phyloP scores from a whole-genome alignment of 345 rosid genomes.

The Eucalyptus pauciflora region DNA sequence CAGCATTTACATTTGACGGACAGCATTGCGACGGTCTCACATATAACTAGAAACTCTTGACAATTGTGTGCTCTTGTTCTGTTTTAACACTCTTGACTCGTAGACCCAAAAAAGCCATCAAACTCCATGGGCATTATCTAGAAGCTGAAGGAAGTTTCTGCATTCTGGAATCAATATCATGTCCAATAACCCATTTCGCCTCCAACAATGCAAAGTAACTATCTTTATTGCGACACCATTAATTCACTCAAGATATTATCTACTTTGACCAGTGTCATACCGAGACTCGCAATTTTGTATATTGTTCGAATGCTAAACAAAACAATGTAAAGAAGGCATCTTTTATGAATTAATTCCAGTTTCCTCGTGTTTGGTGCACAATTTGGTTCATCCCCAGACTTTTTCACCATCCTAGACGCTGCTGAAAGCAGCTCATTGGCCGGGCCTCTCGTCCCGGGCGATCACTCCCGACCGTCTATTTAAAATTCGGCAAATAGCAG shows the following conservation, averaged over 20 bases:
- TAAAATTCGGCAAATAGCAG: too few relatives aligned
- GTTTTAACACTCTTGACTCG: not conserved
- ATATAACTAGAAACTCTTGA: not conserved
- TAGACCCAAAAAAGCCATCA: not conserved
- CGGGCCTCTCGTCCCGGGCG: too few relatives aligned
- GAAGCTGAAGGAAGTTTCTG: not conserved
- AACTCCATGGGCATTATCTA: not conserved
- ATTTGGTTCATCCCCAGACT: not conserved
- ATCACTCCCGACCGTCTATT: too few relatives aligned
- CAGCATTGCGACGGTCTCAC: not conserved
- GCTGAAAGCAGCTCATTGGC: not conserved
- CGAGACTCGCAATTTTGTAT: too few relatives aligned
- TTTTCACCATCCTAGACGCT: not conserved
- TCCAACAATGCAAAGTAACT: not conserved
- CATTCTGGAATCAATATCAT: not conserved
- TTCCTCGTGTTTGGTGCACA: not conserved
- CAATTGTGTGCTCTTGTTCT: not conserved
- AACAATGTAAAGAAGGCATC: too few relatives aligned
- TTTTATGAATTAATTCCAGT: not conserved
- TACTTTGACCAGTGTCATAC: accelerated
- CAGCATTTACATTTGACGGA: not conserved
- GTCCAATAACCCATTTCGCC: not conserved
- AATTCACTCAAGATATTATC: not conserved
- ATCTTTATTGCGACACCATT: not conserved
- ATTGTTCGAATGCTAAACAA: not conserved